phyloP scores from a whole-genome alignment of 768 basidiomycete genomes.

The Termitomyces sp. region DNA sequence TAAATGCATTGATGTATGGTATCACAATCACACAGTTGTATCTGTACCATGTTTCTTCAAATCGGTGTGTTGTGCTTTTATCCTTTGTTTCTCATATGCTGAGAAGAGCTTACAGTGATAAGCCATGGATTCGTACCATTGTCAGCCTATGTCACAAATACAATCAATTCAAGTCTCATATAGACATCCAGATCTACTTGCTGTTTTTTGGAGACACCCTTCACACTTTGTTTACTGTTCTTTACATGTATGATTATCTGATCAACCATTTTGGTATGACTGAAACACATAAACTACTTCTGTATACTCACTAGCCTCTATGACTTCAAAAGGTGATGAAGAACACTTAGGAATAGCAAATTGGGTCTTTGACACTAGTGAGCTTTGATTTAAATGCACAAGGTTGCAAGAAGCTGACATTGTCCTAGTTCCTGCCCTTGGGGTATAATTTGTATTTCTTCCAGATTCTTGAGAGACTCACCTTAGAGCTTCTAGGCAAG shows the following conservation, averaged over 20 bases:
- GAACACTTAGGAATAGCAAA: conserved; percentile 8
- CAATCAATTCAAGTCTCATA: not conserved
- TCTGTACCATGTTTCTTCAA: conserved; percentile 38
- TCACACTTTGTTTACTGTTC: conserved; percentile 43
- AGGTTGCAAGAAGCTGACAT: not conserved
- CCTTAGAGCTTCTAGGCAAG: conserved; percentile 5
- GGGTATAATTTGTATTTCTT: conserved; percentile 1
- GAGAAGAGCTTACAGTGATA: conserved; percentile 33
- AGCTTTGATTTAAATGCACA: not conserved
- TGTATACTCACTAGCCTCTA: not conserved
- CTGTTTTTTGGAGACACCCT: conserved; percentile 48
- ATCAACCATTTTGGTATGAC: conserved; percentile 44
- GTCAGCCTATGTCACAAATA: conserved; percentile 28
- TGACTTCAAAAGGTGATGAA: not conserved
- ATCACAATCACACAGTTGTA: conserved; percentile 50
- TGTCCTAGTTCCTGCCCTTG: conserved; percentile 14
- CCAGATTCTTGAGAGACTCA: not conserved
- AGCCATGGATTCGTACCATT: conserved; percentile 42
- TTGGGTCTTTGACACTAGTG: conserved; percentile 16
- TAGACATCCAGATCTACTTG: conserved; percentile 32
- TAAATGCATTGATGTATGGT: conserved; percentile 48
- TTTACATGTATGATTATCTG: conserved; percentile 47
- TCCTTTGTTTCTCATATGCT: not conserved
- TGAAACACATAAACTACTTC: not conserved
- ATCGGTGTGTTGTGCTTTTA: conserved; percentile 26